A percentile compares a stretch with the other conserved stretches of the same genome.
phyloP scores from a whole-genome alignment of 1,139 yeast species.

The Candida anutae region DNA sequence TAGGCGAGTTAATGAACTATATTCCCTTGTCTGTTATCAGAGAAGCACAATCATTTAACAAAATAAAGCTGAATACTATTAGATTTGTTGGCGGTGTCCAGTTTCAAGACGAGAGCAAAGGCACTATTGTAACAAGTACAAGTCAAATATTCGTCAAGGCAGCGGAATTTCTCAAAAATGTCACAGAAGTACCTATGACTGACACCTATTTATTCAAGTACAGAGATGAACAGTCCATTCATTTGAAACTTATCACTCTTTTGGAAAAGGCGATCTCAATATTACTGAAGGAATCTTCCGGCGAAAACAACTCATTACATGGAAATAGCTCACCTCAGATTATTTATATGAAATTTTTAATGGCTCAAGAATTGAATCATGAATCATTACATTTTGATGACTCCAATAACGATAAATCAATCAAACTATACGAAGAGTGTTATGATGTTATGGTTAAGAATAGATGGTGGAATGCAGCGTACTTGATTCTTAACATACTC shows the following conservation, averaged over 20 bases:
- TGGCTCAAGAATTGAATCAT: constrained; percentile 44
- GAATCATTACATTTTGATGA: constrained; percentile 14
- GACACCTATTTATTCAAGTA: constrained; percentile 5
- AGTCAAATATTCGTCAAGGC: constrained; percentile 23
- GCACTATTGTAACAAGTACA: constrained; percentile 23
- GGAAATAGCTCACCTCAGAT: constrained; percentile 13
- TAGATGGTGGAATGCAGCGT: background rate
- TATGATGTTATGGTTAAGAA: constrained; percentile 5
- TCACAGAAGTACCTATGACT: background rate
- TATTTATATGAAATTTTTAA: constrained; percentile 37
- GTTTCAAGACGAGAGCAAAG: constrained; percentile 15
- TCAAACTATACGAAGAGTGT: constrained; percentile 27
- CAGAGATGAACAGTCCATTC: constrained; percentile 1
- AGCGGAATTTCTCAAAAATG: constrained; percentile 6
- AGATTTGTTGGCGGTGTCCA: constrained; percentile 29
- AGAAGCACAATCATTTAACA: no score
- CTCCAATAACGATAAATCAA: constrained; percentile 22
- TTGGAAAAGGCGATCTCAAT: constrained; percentile 14
- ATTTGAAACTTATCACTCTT: constrained; percentile 14
- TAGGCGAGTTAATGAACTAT: constrained; percentile 46
- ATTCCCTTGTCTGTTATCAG: constrained; percentile 38
- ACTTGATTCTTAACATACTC: background rate
- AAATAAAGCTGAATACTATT: no score
- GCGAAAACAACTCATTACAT: background rate
- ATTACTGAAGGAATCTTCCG: background rate